Base-by-base conservation (phyloP, 768 basidiomycete genomes). In the Tubosaeta sp. region DNA sequence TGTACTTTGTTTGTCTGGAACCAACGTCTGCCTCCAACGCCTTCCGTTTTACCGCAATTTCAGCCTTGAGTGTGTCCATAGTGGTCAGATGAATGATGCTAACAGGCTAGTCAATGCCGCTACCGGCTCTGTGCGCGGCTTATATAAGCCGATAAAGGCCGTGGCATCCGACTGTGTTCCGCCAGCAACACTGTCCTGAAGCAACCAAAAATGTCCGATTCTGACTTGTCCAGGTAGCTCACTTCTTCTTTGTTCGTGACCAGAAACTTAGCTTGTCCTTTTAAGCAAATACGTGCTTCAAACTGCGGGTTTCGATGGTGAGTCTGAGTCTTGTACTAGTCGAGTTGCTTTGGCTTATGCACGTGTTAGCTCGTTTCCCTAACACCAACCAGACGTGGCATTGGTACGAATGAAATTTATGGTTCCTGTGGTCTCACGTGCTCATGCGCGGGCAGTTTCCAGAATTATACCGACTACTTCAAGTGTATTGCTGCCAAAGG, bases 401-500 rank as follows among this genome's bases (percentile, higher is more conserved):
- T 76, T 99, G 97, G 95, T 94, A 60, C 55, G 79, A 69, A 51
- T 50, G 31, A 41, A 25, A 37, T n/a, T 29, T n/a, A 14, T 32
- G 7, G 9, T 38, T 11, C 10, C 27, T 43, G 11, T 33, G 9
- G 35, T 4, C 37, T 8, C 33, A 12, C 17, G 16, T 48, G 12
- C 43, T 65, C 33, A 59, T 14, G 43, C 17, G 5, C 9, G 19
- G 14, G n/a, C 27, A 91, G 88, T 74, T 89, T 84, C 82, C 92
- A 95, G 76, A 94, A 95, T 77, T 98, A 95, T 72, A 88, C 89
- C 55, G 97, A 99, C 74, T 97, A 97, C 80, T 93, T 95, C 85
- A 95, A 95, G 72, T 99, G 97, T 72, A 74, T 97, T 62, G 72
- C 88, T 62, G 95, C 95, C 62, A 98, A 97, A 76, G 97, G 97